These are phyloP conservation scores for Boletus rubroflammeus DNA, from an alignment of 768 basidiomycete genomes.

Conservation along the genomic window DNA sequence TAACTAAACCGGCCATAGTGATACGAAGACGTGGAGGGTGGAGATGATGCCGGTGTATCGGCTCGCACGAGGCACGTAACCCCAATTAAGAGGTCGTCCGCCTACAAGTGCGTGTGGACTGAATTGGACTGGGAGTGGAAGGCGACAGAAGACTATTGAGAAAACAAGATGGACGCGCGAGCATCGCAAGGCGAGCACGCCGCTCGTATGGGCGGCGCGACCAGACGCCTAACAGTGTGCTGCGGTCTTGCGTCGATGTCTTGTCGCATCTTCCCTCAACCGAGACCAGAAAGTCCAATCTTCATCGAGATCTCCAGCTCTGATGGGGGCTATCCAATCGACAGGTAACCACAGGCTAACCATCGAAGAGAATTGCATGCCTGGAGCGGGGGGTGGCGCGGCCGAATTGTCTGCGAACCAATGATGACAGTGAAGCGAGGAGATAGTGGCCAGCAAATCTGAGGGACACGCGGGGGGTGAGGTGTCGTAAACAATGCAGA, in stretches of 20 bases:
- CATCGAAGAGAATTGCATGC: constrained; percentile 23
- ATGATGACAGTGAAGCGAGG: constrained; percentile 10
- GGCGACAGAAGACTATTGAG: constrained; percentile 37
- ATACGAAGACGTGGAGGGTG: constrained; percentile 22
- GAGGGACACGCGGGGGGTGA: constrained; percentile 19
- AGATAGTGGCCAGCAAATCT: constrained; percentile 15
- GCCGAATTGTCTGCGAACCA: constrained; percentile 42
- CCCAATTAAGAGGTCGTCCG: constrained; percentile 80
- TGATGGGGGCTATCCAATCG: constrained; percentile 9
- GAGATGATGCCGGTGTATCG: constrained; percentile 65
- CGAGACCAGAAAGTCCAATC: constrained; percentile 49
- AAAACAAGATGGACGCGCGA: constrained; percentile 47
- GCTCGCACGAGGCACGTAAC: constrained; percentile 76
- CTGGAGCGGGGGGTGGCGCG: constrained; percentile 48
- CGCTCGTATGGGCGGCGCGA: constrained; percentile 46
- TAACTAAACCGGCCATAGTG: constrained; percentile 25
- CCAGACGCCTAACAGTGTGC: constrained; percentile 49
- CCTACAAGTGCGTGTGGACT: constrained; percentile 57
- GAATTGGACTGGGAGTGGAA: constrained; percentile 48
- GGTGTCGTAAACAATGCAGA: constrained; percentile 42
- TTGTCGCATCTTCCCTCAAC: constrained; percentile 50
- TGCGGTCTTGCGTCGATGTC: constrained; percentile 71
- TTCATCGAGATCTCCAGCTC: constrained; percentile 42
- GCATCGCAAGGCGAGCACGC: constrained; percentile 52
- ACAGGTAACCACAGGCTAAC: constrained; percentile 42